Evolutionary conservation across 1,284 basidiomycete species (phyloP).

Genomic region (Puccinia polysora): DNA sequence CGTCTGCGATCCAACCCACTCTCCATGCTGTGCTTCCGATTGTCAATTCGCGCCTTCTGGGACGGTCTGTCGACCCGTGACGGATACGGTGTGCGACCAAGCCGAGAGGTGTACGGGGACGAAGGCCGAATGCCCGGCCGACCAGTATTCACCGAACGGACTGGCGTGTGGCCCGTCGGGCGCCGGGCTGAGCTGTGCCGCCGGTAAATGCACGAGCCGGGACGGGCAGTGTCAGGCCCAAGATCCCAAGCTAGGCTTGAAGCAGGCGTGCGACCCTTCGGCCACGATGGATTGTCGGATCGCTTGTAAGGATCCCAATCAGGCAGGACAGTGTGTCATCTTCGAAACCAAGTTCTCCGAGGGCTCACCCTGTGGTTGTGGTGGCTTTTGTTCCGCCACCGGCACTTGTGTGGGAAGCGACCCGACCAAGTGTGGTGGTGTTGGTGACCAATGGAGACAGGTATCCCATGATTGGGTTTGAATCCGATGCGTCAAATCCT

Average conservation of each 20-base stretch:
- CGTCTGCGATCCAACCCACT: conserved; percentile 49
- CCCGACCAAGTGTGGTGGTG: conserved; percentile 46
- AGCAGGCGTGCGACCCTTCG: conserved; percentile 48
- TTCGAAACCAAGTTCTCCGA: conserved; percentile 50
- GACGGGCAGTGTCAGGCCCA: conserved; percentile 50
- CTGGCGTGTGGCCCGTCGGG: conserved; percentile 47
- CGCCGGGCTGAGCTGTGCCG: conserved; percentile 48
- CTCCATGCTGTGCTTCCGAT: conserved; percentile 49
- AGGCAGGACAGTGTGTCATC: conserved; percentile 48
- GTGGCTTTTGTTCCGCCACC: conserved; percentile 48
- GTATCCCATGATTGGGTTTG: not conserved
- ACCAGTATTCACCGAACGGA: conserved; percentile 48
- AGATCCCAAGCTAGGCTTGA: conserved; percentile 44
- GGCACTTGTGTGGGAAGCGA: conserved; percentile 49
- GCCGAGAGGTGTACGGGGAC: conserved; percentile 50
- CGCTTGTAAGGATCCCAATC: conserved; percentile 49
- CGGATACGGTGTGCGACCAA: conserved; percentile 49
- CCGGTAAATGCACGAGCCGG: conserved; percentile 50
- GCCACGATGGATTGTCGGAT: conserved; percentile 49
- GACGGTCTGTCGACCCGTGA: conserved; percentile 49
- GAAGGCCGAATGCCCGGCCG: conserved; percentile 49
- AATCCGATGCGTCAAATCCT: not conserved
- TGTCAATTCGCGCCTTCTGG: conserved; percentile 48
- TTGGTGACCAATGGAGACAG: conserved; percentile 11
- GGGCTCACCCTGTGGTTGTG: conserved; percentile 51